Conservation (phyloP, 345 rosid species). For the Brassica rapa region DNA sequence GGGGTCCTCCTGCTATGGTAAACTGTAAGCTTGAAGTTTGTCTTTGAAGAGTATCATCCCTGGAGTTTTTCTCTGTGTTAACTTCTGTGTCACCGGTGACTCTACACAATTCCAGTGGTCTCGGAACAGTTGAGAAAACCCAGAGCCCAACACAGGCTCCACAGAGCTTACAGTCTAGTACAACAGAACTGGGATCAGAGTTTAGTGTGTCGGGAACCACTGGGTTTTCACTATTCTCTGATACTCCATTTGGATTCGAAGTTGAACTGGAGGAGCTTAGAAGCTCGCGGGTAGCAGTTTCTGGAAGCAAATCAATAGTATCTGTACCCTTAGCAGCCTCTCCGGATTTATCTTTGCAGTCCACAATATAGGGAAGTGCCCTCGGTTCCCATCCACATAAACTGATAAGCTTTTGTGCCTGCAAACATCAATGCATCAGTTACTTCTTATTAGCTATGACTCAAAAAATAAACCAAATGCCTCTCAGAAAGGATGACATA, state of each 20-base stretch:
- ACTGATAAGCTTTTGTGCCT: conserved; percentile 80
- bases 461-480: conserved; percentile 1
- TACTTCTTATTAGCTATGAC: not conserved
- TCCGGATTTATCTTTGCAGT: conserved; percentile 50
- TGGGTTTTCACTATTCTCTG: conserved; percentile 42
- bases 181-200: conserved; percentile 76
- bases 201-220: conserved; percentile 39
- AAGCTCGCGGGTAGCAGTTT: conserved; percentile 44
- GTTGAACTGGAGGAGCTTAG: conserved; percentile 36
- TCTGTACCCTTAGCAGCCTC: conserved; percentile 43
- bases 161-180: conserved; percentile 88
- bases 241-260: conserved; percentile 32
- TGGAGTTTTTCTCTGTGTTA: conserved; percentile 38
- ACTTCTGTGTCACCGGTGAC: conserved; percentile 63
- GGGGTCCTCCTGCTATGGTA: conserved; percentile 95
- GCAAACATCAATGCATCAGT: conserved; percentile 38
- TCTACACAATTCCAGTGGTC: conserved; percentile 77
- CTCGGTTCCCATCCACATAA: conserved; percentile 98
- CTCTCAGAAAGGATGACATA: not conserved
- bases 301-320: conserved; percentile 42
- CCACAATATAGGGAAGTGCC: conserved; percentile 72
- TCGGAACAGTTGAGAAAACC: conserved; percentile 63
- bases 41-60: conserved; percentile 35
- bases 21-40: conserved; percentile 55
- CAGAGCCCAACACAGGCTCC: conserved; percentile 96